Percentiles rank a stretch among this genome's conserved stretches.
Conservation (phyloP, 192 early-diverging fungal species). For the Backusella liffmaniae region DNA sequence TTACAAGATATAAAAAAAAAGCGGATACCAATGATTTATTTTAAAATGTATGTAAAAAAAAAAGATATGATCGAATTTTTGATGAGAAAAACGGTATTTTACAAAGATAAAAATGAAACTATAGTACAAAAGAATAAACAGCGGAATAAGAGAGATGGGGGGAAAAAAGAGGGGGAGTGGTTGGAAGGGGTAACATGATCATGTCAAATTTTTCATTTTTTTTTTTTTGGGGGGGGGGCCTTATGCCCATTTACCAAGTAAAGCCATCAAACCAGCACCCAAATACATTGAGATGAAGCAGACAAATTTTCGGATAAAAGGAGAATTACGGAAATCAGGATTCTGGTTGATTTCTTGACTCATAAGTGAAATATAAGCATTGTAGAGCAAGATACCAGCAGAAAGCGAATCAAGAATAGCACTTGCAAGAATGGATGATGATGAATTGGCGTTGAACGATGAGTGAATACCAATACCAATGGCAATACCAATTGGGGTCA, state of each 20-base stretch:
- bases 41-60: neutral
- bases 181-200: neutral
- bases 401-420: constrained; percentile 80
- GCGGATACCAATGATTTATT: neutral
- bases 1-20: neutral
- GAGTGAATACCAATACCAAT: constrained; percentile 74
- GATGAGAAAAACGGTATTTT: constrained; percentile 5
- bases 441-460: constrained; percentile 56
- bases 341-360: constrained; percentile 66
- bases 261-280: constrained; percentile 75
- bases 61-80: neutral
- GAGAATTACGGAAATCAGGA: constrained; percentile 42
- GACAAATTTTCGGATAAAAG: constrained; percentile 31
- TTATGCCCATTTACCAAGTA: constrained; percentile 63
- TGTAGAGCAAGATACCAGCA: constrained; percentile 83
- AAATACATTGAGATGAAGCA: constrained; percentile 64
- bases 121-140: constrained; percentile 18
- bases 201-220: neutral
- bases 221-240: neutral
- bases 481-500: constrained; percentile 78
- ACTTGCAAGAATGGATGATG: constrained; percentile 57
- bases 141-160: neutral
- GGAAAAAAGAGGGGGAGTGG: neutral
- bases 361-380: constrained; percentile 72
- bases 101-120: constrained; percentile 3